Percentiles rank a stretch among this genome's conserved stretches.
These are phyloP conservation scores for Trametes maxima DNA, from an alignment of 768 basidiomycete species.

Conservation along the genomic window DNA sequence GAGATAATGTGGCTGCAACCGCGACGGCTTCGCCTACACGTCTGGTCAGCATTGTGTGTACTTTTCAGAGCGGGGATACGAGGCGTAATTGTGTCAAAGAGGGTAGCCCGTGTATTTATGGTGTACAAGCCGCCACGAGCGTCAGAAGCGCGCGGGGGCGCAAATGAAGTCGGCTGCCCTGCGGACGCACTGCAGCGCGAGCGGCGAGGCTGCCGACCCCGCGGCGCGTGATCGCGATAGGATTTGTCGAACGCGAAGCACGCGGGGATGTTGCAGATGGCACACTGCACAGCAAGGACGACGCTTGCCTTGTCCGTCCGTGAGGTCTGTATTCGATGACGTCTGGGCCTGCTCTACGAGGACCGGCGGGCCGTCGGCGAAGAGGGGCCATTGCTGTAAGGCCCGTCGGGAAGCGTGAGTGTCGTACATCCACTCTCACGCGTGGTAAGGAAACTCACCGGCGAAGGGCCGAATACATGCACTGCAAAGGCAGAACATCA, in stretches of 20 bases:
- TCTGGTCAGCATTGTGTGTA: constrained; percentile 12
- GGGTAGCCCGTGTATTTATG: constrained; percentile 2
- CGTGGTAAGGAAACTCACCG: constrained; percentile 4
- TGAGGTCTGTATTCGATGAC: constrained; percentile 5
- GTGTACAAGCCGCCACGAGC: neutral
- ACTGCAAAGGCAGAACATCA: constrained; percentile 6
- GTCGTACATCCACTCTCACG: neutral
- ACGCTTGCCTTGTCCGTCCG: constrained; percentile 15
- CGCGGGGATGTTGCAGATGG: constrained; percentile 8
- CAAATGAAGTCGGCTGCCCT: neutral
- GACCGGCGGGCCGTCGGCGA: constrained; percentile 15
- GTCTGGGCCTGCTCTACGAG: constrained; percentile 2
- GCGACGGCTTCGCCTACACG: constrained; percentile 6
- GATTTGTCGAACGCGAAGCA: constrained; percentile 1
- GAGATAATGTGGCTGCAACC: constrained; percentile 5
- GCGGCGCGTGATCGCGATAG: constrained; percentile 4
- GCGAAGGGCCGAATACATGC: constrained; percentile 1
- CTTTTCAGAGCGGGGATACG: neutral
- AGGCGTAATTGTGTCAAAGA: neutral
- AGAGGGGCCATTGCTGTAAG: constrained; percentile 1
- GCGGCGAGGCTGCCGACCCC: constrained; percentile 6
- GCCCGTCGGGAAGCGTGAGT: neutral
- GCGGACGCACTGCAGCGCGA: neutral
- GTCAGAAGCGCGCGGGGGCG: neutral
- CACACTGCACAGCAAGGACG: neutral